These are phyloP conservation scores for Hypoxylon subgilvum DNA, from an alignment of 495 filamentous ascomycete species.

Conservation along the genomic window DNA sequence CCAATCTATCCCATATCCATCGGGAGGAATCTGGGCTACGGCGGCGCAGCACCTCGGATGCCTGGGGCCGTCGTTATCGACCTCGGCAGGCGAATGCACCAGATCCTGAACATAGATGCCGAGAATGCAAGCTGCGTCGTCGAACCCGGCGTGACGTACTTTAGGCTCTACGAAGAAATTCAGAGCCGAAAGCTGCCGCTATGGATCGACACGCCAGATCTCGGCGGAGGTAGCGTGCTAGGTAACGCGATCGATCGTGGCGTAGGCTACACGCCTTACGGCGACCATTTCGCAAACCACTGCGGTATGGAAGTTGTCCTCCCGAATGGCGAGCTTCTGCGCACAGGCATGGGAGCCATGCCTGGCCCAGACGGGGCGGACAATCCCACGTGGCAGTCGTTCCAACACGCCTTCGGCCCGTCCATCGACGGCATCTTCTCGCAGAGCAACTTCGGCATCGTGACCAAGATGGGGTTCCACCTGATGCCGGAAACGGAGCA, in stretches of 20 bases:
- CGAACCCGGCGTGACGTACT: conserved; percentile 66
- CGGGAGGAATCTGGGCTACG: conserved; percentile 63
- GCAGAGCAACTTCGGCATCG: conserved; percentile 64
- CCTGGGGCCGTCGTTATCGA: conserved; percentile 61
- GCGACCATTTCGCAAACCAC: conserved; percentile 62
- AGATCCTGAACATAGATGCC: conserved; percentile 59
- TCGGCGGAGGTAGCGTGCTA: conserved; percentile 63
- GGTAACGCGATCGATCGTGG: conserved; percentile 64
- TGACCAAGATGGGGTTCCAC: conserved; percentile 64
- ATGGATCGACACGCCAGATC: conserved; percentile 61
- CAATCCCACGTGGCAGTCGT: conserved; percentile 57
- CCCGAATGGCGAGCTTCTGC: conserved; percentile 59
- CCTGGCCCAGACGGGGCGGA: conserved; percentile 47
- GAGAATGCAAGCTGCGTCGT: conserved; percentile 61
- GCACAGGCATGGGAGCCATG: conserved; percentile 66
- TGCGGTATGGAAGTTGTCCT: conserved; percentile 64
- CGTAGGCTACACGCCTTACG: conserved; percentile 60
- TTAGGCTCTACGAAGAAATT: conserved; percentile 59
- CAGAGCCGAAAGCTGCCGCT: conserved; percentile 50
- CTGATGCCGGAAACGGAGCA: conserved; percentile 59
- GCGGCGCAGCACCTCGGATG: conserved; percentile 62
- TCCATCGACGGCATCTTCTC: conserved; percentile 63
- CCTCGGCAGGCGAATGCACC: conserved; percentile 61
- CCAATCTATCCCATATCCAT: conserved; percentile 63
- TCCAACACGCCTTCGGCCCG: conserved; percentile 63